phyloP scores from a whole-genome alignment of 495 filamentous ascomycete genomes.

The Glonium stellatum region DNA sequence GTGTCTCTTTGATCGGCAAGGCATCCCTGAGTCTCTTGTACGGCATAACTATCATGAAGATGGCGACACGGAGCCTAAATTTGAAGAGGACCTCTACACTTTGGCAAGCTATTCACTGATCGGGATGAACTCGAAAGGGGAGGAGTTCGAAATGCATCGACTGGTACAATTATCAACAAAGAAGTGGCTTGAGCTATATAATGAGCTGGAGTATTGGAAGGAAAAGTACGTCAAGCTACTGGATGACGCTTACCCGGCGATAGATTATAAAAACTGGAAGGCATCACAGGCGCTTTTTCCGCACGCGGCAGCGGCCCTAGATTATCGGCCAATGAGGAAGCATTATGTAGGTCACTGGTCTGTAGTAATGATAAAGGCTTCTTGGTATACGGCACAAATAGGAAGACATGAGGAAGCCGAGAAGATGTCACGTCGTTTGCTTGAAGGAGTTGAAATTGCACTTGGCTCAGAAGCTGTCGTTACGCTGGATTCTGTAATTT shows the following conservation, averaged over 20 bases:
- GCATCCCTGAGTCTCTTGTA: slow-evolving; percentile 26
- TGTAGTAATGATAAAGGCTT: slow-evolving; percentile 14
- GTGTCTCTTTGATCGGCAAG: slow-evolving; percentile 26
- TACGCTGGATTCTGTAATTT: background rate
- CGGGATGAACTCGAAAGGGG: slow-evolving; percentile 14
- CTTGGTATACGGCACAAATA: background rate
- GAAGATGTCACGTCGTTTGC: slow-evolving; percentile 8
- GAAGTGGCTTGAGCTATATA: slow-evolving; percentile 40
- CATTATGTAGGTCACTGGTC: background rate
- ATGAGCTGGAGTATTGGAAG: slow-evolving; percentile 38
- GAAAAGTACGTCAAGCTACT: slow-evolving; percentile 36
- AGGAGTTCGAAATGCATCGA: slow-evolving; percentile 43
- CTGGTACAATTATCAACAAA: slow-evolving; percentile 44
- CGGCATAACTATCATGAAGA: slow-evolving; percentile 7
- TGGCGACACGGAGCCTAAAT: slow-evolving; percentile 4
- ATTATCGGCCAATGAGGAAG: background rate
- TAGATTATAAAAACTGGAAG: slow-evolving; percentile 26
- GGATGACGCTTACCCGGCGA: slow-evolving; percentile 34
- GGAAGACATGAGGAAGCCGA: slow-evolving; percentile 6
- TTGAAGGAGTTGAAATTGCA: slow-evolving; percentile 4
- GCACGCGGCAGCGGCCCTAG: slow-evolving; percentile 21
- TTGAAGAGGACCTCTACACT: slow-evolving; percentile 19
- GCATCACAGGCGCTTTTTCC: slow-evolving; percentile 29
- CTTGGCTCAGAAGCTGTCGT: slow-evolving; percentile 5
- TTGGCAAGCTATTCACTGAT: slow-evolving; percentile 23